Evolutionary conservation across 2,329 filamentous ascomycete species (phyloP).

Genomic region (Trichophyton verrucosum): DNA sequence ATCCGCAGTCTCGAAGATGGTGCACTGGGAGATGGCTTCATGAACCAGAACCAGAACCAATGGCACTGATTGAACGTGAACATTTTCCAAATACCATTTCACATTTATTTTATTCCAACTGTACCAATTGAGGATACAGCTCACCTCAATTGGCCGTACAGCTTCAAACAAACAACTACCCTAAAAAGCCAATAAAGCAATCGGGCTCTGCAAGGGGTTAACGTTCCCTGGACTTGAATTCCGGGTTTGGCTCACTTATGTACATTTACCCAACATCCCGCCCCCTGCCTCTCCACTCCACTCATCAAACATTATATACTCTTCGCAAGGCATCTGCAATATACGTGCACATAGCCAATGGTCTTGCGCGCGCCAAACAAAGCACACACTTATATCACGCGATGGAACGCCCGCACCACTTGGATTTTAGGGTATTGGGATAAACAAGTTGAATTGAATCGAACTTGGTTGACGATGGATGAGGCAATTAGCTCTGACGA

Average conservation of each 20-base stretch:
- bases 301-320: background rate
- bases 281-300: background rate
- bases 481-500: background rate
- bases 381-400: background rate
- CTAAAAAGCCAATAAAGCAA: background rate
- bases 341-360: background rate
- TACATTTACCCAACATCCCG: background rate
- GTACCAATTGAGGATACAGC: background rate
- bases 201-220: background rate
- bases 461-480: background rate
- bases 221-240: background rate
- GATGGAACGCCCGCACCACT: background rate
- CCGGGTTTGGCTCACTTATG: background rate
- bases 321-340: background rate
- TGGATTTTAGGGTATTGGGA: background rate
- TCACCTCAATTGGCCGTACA: background rate
- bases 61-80: conserved; percentile 44
- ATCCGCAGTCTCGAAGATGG: conserved; percentile 90
- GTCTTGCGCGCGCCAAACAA: background rate
- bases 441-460: background rate
- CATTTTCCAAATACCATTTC: background rate
- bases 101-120: background rate
- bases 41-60: conserved; percentile 40
- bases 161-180: background rate
- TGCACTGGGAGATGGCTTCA: conserved; percentile 84